A percentile compares a stretch with the other conserved stretches of the same genome.
Evolutionary conservation across 176 grass and related monocot genomes (phyloP).

Genomic region (Pontederia crassipes): DNA sequence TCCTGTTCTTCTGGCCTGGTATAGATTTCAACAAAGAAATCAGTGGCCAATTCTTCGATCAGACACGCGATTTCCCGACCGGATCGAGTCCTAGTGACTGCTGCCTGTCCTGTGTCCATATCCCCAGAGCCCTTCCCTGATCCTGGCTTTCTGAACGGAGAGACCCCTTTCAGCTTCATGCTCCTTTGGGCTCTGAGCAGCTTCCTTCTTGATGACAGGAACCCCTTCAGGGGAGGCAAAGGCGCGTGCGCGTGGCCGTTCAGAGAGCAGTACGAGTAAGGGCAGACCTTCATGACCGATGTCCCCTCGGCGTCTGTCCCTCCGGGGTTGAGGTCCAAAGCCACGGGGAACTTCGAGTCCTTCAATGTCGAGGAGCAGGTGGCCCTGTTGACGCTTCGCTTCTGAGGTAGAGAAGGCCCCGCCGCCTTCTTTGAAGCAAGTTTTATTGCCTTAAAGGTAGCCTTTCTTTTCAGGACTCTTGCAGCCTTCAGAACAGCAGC

Average conservation of each 20-base stretch:
- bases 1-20: constrained; percentile 7
- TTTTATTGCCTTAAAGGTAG: constrained; percentile 9
- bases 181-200: constrained; percentile 71
- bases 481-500: background rate
- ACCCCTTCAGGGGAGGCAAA: constrained; percentile 32
- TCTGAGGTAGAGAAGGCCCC: constrained; percentile 39
- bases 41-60: constrained; percentile 47
- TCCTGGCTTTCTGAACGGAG: constrained; percentile 47
- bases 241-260: constrained; percentile 47
- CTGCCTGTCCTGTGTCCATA: background rate
- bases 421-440: background rate
- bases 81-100: background rate
- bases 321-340: constrained; percentile 42
- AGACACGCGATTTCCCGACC: constrained; percentile 26
- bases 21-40: constrained; percentile 52
- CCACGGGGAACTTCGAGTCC: constrained; percentile 50
- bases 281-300: constrained; percentile 43
- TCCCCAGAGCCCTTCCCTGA: background rate
- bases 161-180: constrained; percentile 85
- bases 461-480: constrained; percentile 17
- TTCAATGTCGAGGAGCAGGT: constrained; percentile 67
- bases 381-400: constrained; percentile 35
- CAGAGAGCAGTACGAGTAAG: constrained; percentile 82
- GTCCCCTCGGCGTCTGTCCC: constrained; percentile 57
- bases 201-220: constrained; percentile 53